A percentile compares a stretch with the other conserved stretches of the same genome.
Conservation (phyloP, 495 filamentous ascomycete species). For the Extremus antarcticus region DNA sequence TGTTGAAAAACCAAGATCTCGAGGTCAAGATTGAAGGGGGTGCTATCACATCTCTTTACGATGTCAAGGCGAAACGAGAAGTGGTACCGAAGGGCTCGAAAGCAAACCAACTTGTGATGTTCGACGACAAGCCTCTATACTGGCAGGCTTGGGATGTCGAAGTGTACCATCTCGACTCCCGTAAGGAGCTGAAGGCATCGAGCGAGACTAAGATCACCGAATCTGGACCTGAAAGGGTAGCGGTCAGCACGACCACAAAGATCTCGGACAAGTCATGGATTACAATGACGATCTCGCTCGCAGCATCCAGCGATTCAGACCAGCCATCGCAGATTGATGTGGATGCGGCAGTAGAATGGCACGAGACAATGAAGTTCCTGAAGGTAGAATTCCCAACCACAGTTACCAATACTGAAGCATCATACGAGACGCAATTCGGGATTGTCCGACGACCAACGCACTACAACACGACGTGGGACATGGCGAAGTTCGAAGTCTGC, state of each 20-base stretch:
- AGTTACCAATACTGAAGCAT: slow-evolving; percentile 80
- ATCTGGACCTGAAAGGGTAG: slow-evolving; percentile 60
- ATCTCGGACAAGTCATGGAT: slow-evolving; percentile 83
- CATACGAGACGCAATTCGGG: slow-evolving; percentile 93
- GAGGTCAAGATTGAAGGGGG: slow-evolving; percentile 61
- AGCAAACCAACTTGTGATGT: slow-evolving; percentile 86
- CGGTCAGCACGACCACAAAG: slow-evolving; percentile 66
- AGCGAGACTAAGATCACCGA: slow-evolving; percentile 61
- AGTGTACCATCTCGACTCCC: slow-evolving; percentile 83
- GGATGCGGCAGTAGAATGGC: slow-evolving; percentile 78
- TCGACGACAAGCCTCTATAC: slow-evolving; percentile 94
- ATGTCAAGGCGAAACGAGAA: slow-evolving; percentile 58
- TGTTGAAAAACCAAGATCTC: slow-evolving; percentile 65
- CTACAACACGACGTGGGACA: slow-evolving; percentile 96
- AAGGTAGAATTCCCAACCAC: slow-evolving; percentile 98
- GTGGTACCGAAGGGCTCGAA: slow-evolving; percentile 67
- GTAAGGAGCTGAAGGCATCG: slow-evolving; percentile 50
- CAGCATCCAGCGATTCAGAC: slow-evolving; percentile 46
- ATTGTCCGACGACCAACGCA: slow-evolving; percentile 81
- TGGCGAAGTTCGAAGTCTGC: slow-evolving; percentile 99
- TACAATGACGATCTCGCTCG: slow-evolving; percentile 73
- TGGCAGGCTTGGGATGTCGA: slow-evolving; percentile 99
- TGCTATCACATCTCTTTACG: slow-evolving; percentile 70
- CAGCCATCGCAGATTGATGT: slow-evolving; percentile 47
- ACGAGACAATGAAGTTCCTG: slow-evolving; percentile 91